phyloP scores from a whole-genome alignment of 148 eudicot species.

The Rhododendron molle region DNA sequence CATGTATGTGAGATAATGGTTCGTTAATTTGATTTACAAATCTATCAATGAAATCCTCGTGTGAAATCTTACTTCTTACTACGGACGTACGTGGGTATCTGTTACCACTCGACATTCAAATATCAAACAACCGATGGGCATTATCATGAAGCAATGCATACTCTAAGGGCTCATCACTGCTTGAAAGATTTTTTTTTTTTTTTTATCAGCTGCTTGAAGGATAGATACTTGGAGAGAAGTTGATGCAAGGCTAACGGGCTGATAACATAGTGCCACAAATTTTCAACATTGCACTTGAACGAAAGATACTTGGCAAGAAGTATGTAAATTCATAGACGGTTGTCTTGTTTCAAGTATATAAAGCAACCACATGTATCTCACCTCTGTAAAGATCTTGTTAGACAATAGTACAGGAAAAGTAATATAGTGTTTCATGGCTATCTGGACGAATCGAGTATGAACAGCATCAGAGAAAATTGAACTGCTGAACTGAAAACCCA shows the following conservation, averaged over 20 bases:
- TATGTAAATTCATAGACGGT: background rate
- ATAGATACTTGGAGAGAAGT: background rate
- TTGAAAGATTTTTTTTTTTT: background rate
- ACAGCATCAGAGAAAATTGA: slow-evolving; percentile 30
- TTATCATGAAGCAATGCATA: background rate
- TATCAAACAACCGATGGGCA: background rate
- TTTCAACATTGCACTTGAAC: background rate
- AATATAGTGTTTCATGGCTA: slow-evolving; percentile 55
- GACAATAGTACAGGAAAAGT: slow-evolving; percentile 73
- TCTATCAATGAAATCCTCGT: background rate
- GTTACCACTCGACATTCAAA: background rate
- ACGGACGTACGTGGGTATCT: background rate
- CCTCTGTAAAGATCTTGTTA: slow-evolving; percentile 61
- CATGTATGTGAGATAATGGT: background rate
- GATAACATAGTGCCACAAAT: background rate
- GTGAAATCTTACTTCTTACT: background rate
- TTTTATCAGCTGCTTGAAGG: background rate
- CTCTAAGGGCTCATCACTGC: slow-evolving; percentile 2
- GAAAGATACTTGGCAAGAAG: background rate
- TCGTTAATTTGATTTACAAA: background rate
- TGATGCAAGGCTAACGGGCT: background rate
- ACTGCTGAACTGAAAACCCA: slow-evolving; percentile 56
- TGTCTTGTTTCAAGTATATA: background rate
- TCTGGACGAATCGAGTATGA: slow-evolving; percentile 26
- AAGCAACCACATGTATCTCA: slow-evolving; percentile 14